These are phyloP conservation scores for Heteromeles arbutifolia DNA, from an alignment of 306 rosid genomes.

Conservation along the genomic window DNA sequence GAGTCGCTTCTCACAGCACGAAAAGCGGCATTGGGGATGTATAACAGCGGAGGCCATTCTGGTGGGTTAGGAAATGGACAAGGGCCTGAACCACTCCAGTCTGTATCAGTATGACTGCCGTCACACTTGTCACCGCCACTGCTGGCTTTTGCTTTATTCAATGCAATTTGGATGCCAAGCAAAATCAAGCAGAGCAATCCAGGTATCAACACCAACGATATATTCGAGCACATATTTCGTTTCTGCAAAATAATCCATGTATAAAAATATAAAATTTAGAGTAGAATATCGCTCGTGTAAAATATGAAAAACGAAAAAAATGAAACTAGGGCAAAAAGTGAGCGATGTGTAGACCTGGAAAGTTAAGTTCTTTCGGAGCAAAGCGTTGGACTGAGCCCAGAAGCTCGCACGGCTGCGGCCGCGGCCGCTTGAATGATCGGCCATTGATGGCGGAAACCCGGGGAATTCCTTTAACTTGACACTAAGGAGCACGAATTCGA, in stretches of 20 bases:
- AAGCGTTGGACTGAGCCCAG: slow-evolving; percentile 78
- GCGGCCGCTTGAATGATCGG: slow-evolving; percentile 31
- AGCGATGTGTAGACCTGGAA: slow-evolving; percentile 44
- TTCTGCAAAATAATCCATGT: slow-evolving; percentile 35
- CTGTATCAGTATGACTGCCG: not conserved
- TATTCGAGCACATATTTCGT: slow-evolving; percentile 46
- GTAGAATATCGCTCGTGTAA: not conserved
- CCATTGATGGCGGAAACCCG: slow-evolving; percentile 18
- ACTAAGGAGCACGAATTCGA: too few species aligned
- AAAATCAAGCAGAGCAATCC: slow-evolving; percentile 34
- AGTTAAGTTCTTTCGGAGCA: slow-evolving; percentile 68
- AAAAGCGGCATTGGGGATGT: slow-evolving; percentile 40
- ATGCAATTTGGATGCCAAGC: not conserved
- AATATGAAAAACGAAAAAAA: not conserved
- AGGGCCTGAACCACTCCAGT: too few species aligned
- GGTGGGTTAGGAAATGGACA: slow-evolving; percentile 35
- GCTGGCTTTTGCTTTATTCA: not conserved
- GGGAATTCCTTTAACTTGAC: too few species aligned
- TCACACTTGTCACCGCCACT: not conserved
- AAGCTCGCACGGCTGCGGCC: slow-evolving; percentile 33
- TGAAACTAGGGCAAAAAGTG: not conserved
- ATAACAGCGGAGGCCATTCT: slow-evolving; percentile 69
- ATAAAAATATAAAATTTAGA: not conserved
- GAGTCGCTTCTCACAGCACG: slow-evolving; percentile 52
- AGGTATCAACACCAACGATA: slow-evolving; percentile 50